phyloP scores from a whole-genome alignment of 2,329 filamentous ascomycete species.

The Exophiala viscosa region DNA sequence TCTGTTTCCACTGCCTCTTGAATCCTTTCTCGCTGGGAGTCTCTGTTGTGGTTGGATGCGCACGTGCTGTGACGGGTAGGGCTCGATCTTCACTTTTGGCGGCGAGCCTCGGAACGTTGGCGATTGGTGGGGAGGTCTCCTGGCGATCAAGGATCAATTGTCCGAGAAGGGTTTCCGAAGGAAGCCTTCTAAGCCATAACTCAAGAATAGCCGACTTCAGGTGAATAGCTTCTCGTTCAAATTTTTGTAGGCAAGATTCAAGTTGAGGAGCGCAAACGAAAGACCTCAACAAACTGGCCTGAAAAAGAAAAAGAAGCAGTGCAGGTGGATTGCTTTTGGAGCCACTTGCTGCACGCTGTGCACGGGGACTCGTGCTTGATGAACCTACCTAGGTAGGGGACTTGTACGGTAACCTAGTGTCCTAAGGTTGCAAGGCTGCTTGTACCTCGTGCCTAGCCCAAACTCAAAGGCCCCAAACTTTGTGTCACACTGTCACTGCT shows the following conservation, averaged over 20 bases:
- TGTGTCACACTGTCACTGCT: neutral
- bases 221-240: too few relatives aligned
- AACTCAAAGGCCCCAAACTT: neutral
- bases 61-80: neutral
- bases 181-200: neutral
- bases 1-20: neutral
- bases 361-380: neutral
- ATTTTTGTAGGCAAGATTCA: neutral
- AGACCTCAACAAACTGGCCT: neutral
- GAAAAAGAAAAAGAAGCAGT: neutral
- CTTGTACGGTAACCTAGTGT: too few relatives aligned
- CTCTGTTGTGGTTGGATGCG: neutral
- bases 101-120: neutral
- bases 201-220: too few relatives aligned
- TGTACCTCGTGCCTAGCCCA: neutral
- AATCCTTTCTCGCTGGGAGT: neutral
- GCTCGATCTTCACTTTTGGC: neutral
- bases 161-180: neutral
- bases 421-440: neutral
- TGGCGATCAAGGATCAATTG: neutral
- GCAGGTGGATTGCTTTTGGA: neutral
- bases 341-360: neutral
- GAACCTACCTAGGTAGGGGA: too few relatives aligned
- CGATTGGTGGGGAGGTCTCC: neutral
- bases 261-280: neutral